These are phyloP conservation scores for Pinus albicaulis DNA, from an alignment of 75 land plant species.

Conservation along the genomic window DNA sequence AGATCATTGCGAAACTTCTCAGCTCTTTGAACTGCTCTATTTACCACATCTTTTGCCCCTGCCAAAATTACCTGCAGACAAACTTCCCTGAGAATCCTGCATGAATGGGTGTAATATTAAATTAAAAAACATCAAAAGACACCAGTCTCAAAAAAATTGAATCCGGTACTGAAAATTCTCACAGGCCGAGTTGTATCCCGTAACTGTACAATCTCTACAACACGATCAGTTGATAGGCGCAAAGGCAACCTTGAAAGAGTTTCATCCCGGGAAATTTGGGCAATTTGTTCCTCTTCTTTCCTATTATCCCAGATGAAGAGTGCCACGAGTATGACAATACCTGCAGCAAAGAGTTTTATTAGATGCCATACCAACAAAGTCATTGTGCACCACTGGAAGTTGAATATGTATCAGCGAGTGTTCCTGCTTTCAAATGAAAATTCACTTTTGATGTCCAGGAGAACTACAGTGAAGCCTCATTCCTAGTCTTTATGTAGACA, in stretches of 20 bases:
- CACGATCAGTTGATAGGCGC: conserved; percentile 79
- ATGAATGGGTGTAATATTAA: background rate
- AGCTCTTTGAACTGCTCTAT: conserved; percentile 62
- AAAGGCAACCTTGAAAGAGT: conserved; percentile 87
- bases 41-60: conserved; percentile 72
- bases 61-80: conserved; percentile 79
- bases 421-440: background rate
- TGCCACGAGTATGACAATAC: conserved; percentile 73
- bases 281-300: conserved; percentile 93
- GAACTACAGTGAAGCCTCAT: background rate
- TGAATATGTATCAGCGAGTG: background rate
- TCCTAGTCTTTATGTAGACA: background rate
- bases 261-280: conserved; percentile 83
- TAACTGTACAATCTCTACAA: conserved; percentile 87
- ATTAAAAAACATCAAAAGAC: background rate
- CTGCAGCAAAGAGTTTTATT: conserved; percentile 32
- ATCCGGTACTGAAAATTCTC: conserved; percentile 18
- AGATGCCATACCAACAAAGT: background rate
- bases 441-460: background rate
- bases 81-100: background rate
- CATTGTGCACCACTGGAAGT: background rate
- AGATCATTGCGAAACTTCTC: conserved; percentile 85
- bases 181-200: conserved; percentile 86
- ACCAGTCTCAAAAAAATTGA: background rate
- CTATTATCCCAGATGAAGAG: conserved; percentile 91